Base-by-base conservation (phyloP, 78 protist species). In the Dictyostelium purpureum region DNA sequence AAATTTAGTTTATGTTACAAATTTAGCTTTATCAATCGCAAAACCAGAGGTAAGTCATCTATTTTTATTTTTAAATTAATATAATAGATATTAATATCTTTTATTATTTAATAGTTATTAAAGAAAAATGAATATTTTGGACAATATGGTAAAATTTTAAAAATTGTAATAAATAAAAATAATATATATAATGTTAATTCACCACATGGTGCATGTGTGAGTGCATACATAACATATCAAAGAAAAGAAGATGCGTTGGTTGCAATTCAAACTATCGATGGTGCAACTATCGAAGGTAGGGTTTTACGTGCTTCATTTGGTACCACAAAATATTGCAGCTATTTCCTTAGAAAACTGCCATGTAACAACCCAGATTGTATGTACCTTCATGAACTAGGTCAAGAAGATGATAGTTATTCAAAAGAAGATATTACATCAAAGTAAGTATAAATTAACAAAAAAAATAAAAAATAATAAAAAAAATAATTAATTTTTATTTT, bases 351-450 rank as follows among this genome's bases (percentile, higher is more conserved):
- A 37, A 80, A 88, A 19, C 67, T 83, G 5, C 71, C 66, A 38
- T 98, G 99, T 87, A 74, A 96, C 40, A 97, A 97, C 37, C 97
- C 98, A 18, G 98, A 96, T 47, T 98, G 99, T 76, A 89, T 98
- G 98, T 98, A 98, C 65, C 93, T 98, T 9, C 99, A 98, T 78
- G 98, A 98, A 6, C 40, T 90, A 21, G 98, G 97, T 6, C 89
- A 74, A 49, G 97, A 96, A 77, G 89, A 77, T 38, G 98, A 90
- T 12, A 79, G 90, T 18, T 97, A 80, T 69, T 88, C 97, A 28
- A 98, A 98, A 71, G 98, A 97, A 24, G 98, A 97, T n/a, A 95
- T 96, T 88, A 49, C 80, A 16, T n/a, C 70, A 28, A 74, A 57
- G 93, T 88, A 88, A 43, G 70, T 75, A 73, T 31, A 73, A 54